Conservation (phyloP, 2,329 filamentous ascomycete species). For the Ceratocystis ficicola region DNA sequence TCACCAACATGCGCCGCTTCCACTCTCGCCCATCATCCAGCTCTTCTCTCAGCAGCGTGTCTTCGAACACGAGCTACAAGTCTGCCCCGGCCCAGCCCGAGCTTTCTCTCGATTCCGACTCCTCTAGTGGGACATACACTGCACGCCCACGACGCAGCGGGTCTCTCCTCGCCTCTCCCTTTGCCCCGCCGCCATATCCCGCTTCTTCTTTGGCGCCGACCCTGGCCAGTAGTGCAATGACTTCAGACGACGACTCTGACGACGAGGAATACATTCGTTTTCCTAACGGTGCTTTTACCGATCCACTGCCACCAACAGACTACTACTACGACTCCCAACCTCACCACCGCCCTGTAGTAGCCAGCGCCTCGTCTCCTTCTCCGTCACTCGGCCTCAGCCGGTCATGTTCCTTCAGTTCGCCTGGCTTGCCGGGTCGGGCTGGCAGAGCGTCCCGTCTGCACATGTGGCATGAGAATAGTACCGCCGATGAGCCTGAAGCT, state of each 20-base stretch:
- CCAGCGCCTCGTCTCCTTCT: not conserved
- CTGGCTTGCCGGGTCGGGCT: not conserved
- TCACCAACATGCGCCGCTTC: constrained; percentile 16
- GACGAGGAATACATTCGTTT: constrained; percentile 22
- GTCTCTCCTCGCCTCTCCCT: constrained; percentile 4
- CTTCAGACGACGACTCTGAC: constrained; percentile 3
- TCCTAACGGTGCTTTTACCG: constrained; percentile 20
- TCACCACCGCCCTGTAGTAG: not conserved
- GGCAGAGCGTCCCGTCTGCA: not conserved
- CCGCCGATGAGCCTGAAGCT: not conserved
- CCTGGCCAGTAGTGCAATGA: not conserved
- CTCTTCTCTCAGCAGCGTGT: constrained; percentile 10
- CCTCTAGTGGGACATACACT: constrained; percentile 3
- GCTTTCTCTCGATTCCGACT: constrained; percentile 7
- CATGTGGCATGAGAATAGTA: constrained; percentile 5
- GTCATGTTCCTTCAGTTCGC: not conserved
- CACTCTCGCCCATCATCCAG: constrained; percentile 13
- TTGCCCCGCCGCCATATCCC: not conserved
- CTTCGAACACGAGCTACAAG: constrained; percentile 16
- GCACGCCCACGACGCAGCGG: constrained; percentile 4
- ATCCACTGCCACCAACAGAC: constrained; percentile 12
- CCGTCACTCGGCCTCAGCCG: not conserved
- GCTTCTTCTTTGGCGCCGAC: not conserved
- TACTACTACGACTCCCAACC: not conserved
- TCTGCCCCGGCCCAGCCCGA: constrained; percentile 14